Evolutionary conservation across 352 stramenopile genomes (phyloP), one percentile per base, ranked within the genome.

Genomic region (Peronosclerospora sorghi): DNA sequence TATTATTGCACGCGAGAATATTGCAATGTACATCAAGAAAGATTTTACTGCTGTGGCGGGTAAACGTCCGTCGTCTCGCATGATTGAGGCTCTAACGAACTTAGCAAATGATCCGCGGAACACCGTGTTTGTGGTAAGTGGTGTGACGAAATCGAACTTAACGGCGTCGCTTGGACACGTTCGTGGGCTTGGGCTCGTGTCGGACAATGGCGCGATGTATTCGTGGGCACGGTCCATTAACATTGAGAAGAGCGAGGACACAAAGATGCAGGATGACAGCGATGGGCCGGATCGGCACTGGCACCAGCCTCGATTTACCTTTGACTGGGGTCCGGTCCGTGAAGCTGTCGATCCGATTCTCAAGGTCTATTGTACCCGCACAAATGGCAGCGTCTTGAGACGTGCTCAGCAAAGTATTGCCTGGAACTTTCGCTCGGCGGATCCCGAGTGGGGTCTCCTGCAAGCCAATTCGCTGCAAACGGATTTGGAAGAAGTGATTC

Each of bases 81-180:
- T 97, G 56, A 73, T 97, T 24, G 68, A 96, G 9, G 85, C 92
- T 0, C 47, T 98, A 39, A 62, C 66, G 9, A 66, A 77, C 49
- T 66, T 98, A 8, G 94, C 81, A 28, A 54, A 71, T 24, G 94
- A 98, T 49, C 81, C 84, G 13, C 65, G 68, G 21, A 98, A 98
- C 73, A 95, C 85, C 2, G 87, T 98, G n/a, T 97, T 97, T 61
- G 88, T 98, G n/a, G 86, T 98, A 17, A 97, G 87, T 34, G 94
- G 94, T 15, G 86, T 98, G 50, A 94, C 83, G 4, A 73, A 86
- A 37, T 66, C 80, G 41, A 94, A 96, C 52, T 64, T 98, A 19
- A 83, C 90, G 19, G 64, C 83, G 9, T 86, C 91, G 2, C 63
- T 98, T 32, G 92, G 94, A 8, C 71, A 96, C 46, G 90, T 98